Percentiles rank a stretch among this genome's conserved stretches.
Evolutionary conservation across 1,284 basidiomycete genomes (phyloP).

Genomic region (Pyrrhoderma lamaoense): DNA sequence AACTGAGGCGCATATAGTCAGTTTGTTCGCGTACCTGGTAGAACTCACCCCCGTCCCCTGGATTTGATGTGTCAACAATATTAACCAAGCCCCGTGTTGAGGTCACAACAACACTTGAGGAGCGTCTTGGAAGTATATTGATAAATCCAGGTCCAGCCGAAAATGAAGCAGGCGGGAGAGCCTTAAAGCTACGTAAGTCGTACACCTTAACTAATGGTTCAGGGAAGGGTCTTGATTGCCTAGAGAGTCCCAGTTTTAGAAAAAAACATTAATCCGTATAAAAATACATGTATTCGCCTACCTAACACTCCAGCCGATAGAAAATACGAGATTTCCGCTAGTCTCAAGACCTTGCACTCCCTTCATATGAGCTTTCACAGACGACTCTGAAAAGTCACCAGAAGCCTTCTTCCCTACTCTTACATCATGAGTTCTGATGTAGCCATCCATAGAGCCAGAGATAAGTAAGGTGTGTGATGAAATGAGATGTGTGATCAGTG

Average conservation of each 20-base stretch:
- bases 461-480: constrained; percentile 60
- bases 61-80: constrained; percentile 76
- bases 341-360: constrained; percentile 81
- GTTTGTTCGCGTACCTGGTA: constrained; percentile 50
- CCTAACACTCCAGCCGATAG: constrained; percentile 85
- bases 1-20: constrained; percentile 13
- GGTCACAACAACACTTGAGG: constrained; percentile 73
- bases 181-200: constrained; percentile 78
- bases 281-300: constrained; percentile 26
- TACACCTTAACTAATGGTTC: constrained; percentile 93
- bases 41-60: constrained; percentile 62
- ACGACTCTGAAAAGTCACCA: constrained; percentile 34
- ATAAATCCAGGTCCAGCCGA: constrained; percentile 85
- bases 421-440: constrained; percentile 79
- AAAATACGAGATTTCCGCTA: constrained; percentile 72
- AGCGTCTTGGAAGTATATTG: constrained; percentile 72
- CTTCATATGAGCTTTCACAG: constrained; percentile 71
- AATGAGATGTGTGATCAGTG: constrained; percentile 58
- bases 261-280: constrained; percentile 17
- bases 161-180: constrained; percentile 81
- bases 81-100: constrained; percentile 88
- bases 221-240: constrained; percentile 79
- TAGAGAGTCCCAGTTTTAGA: constrained; percentile 13
- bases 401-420: constrained; percentile 45
- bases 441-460: constrained; percentile 79